Evolutionary conservation across 305 asterid genomes (phyloP).

Genomic region (Fraxinus paxiana): DNA sequence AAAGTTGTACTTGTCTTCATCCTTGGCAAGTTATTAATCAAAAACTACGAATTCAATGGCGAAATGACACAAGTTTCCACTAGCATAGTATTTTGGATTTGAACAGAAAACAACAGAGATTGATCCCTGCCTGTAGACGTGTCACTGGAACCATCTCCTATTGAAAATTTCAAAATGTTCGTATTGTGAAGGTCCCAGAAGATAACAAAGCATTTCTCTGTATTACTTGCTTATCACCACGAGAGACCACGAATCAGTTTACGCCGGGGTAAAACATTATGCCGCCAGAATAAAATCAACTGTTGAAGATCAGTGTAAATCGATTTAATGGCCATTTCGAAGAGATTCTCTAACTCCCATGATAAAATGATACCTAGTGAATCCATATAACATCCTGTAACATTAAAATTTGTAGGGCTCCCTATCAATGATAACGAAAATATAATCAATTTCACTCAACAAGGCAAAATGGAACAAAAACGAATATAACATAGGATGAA

Average conservation of each 20-base stretch:
- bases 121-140: not conserved
- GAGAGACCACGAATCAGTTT: not conserved
- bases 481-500: not conserved
- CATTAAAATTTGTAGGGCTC: not conserved
- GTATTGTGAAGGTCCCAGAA: not conserved
- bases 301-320: not conserved
- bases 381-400: conserved; percentile 13
- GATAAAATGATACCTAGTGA: not conserved
- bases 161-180: not conserved
- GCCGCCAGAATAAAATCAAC: not conserved
- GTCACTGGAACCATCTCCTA: not conserved
- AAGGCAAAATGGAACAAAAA: not conserved
- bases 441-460: not conserved
- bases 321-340: not conserved
- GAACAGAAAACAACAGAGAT: not conserved
- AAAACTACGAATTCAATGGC: not conserved
- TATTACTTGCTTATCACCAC: not conserved
- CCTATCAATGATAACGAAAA: not conserved
- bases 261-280: not conserved
- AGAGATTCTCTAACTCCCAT: not conserved
- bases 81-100: not conserved
- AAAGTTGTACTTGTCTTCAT: not conserved
- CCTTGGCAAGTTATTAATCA: not conserved
- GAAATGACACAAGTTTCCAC: not conserved
- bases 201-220: not conserved